Percentiles rank a stretch among this genome's conserved stretches.
These are phyloP conservation scores for Nicotiana obtusifolia DNA, from an alignment of 257 asterid species.

Conservation along the genomic window DNA sequence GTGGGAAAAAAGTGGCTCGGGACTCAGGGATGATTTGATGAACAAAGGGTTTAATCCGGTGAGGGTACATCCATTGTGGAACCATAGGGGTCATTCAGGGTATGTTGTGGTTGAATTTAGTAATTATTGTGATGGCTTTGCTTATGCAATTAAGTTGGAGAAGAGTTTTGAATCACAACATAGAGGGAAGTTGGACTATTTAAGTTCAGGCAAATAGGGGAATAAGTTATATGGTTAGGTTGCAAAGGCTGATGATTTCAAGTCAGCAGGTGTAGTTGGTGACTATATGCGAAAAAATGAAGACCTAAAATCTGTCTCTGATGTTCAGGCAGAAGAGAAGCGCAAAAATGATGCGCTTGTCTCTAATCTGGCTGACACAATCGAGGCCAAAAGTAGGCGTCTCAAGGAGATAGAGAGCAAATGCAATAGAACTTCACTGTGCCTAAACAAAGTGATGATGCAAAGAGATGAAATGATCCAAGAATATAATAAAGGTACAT, in stretches of 20 bases:
- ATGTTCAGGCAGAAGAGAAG: slow-evolving; percentile 41
- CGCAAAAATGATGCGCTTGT: slow-evolving; percentile 40
- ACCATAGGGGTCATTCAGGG: slow-evolving; percentile 38
- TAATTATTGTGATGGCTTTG: slow-evolving; percentile 30
- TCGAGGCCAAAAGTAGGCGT: slow-evolving; percentile 29
- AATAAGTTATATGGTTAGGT: slow-evolving; percentile 35
- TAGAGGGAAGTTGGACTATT: slow-evolving; percentile 39
- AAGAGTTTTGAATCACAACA: slow-evolving; percentile 35
- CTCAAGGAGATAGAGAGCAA: slow-evolving; percentile 32
- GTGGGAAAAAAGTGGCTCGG: slow-evolving; percentile 41
- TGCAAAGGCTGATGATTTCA: slow-evolving; percentile 59
- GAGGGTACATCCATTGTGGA: slow-evolving; percentile 42
- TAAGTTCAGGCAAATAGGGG: not conserved
- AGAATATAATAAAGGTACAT: slow-evolving; percentile 17
- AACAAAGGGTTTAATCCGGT: slow-evolving; percentile 36
- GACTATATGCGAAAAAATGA: slow-evolving; percentile 52
- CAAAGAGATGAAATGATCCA: slow-evolving; percentile 14
- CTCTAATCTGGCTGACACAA: slow-evolving; percentile 31
- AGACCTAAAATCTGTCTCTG: slow-evolving; percentile 52
- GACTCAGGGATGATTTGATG: slow-evolving; percentile 27
- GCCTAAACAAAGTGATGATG: slow-evolving; percentile 3
- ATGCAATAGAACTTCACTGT: slow-evolving; percentile 8
- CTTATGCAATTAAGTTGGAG: slow-evolving; percentile 41
- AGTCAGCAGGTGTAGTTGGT: slow-evolving; percentile 34
- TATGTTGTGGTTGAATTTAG: slow-evolving; percentile 44